phyloP scores from a whole-genome alignment of 139 green algal species.

The Chlamydomonas urium region DNA sequence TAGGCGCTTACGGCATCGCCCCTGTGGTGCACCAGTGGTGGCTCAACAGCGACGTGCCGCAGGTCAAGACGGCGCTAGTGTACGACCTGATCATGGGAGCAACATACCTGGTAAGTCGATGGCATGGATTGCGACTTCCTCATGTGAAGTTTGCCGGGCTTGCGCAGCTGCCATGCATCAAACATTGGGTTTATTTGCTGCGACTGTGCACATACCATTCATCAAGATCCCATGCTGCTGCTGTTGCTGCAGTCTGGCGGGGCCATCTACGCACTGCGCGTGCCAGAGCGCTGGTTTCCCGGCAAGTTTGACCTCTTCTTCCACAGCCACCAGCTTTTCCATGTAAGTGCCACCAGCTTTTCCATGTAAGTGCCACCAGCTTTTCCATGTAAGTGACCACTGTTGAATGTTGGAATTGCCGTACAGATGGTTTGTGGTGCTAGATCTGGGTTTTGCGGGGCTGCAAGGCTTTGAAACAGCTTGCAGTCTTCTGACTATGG shows the following conservation, averaged over 20 bases:
- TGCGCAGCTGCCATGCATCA: too few relatives aligned
- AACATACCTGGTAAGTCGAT: constrained; percentile 13
- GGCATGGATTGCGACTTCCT: too few relatives aligned
- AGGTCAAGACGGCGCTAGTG: constrained; percentile 7
- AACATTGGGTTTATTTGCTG: too few relatives aligned
- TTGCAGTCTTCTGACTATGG: too few relatives aligned
- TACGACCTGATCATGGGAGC: constrained; percentile 17
- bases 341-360: constrained; percentile 75
- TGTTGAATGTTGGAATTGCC: too few relatives aligned
- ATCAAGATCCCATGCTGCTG: too few relatives aligned
- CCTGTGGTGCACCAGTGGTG: constrained; percentile 67
- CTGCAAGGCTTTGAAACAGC: too few relatives aligned
- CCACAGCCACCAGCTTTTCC: constrained; percentile 94
- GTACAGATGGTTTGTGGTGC: too few relatives aligned
- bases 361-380: constrained; percentile 72
- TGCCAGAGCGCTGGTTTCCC: constrained; percentile 87
- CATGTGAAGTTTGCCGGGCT: too few relatives aligned
- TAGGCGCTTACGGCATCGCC: constrained; percentile 81
- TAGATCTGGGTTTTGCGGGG: too few relatives aligned
- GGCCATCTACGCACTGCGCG: constrained; percentile 71
- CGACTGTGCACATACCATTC: too few relatives aligned
- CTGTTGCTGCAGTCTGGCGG: constrained; percentile 77
- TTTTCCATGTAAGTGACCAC: constrained; percentile 82
- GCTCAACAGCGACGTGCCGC: constrained; percentile 33
- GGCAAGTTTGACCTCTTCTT: constrained; percentile 87